A percentile compares a stretch with the other conserved stretches of the same genome.
These are phyloP conservation scores for Lojkania enalia DNA, from an alignment of 2,329 filamentous ascomycete genomes.

Conservation along the genomic window DNA sequence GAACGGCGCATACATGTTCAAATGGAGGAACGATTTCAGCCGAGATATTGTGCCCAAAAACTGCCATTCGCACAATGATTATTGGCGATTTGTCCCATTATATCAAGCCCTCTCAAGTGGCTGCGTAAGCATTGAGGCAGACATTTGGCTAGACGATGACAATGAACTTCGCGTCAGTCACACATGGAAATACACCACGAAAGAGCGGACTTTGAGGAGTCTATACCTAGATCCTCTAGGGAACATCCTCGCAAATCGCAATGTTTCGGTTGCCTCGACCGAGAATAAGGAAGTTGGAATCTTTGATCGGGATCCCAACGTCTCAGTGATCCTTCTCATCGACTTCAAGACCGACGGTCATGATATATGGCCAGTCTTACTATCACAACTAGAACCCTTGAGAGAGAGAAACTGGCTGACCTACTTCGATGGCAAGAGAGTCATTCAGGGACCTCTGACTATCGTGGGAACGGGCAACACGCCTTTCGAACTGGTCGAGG, in stretches of 20 bases:
- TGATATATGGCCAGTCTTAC: conserved; percentile 57
- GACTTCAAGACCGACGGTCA: conserved; percentile 67
- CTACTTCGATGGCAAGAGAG: conserved; percentile 52
- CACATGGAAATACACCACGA: conserved; percentile 21
- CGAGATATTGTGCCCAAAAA: conserved; percentile 42
- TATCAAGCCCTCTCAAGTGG: conserved; percentile 47
- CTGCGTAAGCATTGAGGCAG: conserved; percentile 39
- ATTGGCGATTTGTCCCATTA: conserved; percentile 47
- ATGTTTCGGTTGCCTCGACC: conserved; percentile 22
- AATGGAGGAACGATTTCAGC: conserved; percentile 45
- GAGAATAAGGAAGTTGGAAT: conserved; percentile 53
- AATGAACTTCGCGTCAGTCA: conserved; percentile 37
- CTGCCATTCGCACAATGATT: conserved; percentile 51
- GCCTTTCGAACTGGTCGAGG: conserved; percentile 59
- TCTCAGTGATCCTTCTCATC: conserved; percentile 64
- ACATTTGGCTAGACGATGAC: conserved; percentile 33
- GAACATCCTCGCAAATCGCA: conserved; percentile 44
- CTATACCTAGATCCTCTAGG: conserved; percentile 45
- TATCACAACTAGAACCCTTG: conserved; percentile 62
- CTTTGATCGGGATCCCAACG: conserved; percentile 45
- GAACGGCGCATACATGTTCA: conserved; percentile 21
- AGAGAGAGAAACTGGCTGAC: conserved; percentile 58
- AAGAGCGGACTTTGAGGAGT: conserved; percentile 26
- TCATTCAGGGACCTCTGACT: conserved; percentile 63
- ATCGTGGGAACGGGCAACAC: conserved; percentile 70